phyloP scores from a whole-genome alignment of 495 filamentous ascomycete genomes.

The Melanomma pulvis-pyrius region DNA sequence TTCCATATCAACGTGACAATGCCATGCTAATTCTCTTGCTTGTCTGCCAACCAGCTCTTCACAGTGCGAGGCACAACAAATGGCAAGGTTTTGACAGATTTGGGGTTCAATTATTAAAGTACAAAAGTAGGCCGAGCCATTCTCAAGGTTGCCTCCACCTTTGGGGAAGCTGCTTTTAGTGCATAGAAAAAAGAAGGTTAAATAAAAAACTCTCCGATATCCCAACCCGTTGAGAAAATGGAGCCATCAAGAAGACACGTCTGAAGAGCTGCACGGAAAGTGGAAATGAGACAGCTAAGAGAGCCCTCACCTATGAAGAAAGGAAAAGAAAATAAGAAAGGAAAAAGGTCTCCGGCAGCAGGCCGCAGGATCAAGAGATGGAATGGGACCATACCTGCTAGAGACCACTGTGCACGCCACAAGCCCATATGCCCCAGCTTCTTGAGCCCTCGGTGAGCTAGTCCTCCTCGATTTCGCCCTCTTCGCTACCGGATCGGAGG shows the following conservation, averaged over 20 bases:
- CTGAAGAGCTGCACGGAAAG: no score
- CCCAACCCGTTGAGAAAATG: no score
- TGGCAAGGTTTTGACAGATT: neutral
- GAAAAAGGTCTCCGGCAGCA: no score
- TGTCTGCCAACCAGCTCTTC: no score
- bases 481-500: slow-evolving; percentile 75
- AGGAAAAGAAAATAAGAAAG: no score
- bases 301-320: neutral
- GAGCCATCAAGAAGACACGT: no score
- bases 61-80: neutral
- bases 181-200: neutral
- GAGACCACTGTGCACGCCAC: neutral
- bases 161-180: neutral
- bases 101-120: neutral
- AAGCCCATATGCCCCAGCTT: neutral
- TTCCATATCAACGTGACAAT: no score
- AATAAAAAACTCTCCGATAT: no score
- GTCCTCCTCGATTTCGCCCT: slow-evolving; percentile 97
- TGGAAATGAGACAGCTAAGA: neutral
- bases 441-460: slow-evolving; percentile 43
- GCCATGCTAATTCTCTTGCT: no score
- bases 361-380: neutral
- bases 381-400: neutral
- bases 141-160: neutral
- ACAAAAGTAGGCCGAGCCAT: neutral